Conservation (phyloP, 2,329 filamentous ascomycete genomes). For the Trichoderma koningii region DNA sequence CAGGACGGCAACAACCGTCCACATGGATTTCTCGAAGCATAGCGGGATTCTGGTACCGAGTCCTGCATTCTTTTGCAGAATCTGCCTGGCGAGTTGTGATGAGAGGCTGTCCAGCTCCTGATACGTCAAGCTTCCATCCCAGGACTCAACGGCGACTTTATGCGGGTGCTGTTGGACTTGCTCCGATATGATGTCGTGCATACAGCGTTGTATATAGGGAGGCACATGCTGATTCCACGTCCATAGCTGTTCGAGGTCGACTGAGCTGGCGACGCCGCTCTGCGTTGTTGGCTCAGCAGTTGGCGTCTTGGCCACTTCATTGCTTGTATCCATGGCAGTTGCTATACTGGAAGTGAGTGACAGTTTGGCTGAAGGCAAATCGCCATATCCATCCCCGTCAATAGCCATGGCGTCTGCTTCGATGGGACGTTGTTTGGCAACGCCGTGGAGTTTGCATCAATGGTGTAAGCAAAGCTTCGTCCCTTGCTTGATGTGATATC, state of each 20-base stretch:
- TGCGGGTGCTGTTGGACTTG: constrained; percentile 42
- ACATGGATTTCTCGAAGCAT: constrained; percentile 54
- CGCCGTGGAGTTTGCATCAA: background rate
- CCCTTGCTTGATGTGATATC: background rate
- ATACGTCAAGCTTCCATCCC: constrained; percentile 54
- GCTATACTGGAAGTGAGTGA: background rate
- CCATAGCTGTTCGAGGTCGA: constrained; percentile 47
- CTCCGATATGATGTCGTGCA: constrained; percentile 51
- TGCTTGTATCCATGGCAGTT: background rate
- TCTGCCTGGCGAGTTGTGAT: constrained; percentile 44
- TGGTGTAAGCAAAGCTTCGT: background rate
- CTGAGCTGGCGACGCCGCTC: background rate
- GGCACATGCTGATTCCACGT: constrained; percentile 49
- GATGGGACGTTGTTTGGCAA: background rate
- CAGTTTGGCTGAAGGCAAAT: background rate
- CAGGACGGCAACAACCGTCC: constrained; percentile 49
- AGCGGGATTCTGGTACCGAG: constrained; percentile 50
- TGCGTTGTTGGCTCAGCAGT: background rate
- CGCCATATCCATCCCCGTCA: constrained; percentile 3
- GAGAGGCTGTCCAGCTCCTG: constrained; percentile 48
- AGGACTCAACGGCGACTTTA: constrained; percentile 50
- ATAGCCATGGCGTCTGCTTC: constrained; percentile 8
- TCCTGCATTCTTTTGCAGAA: constrained; percentile 42
- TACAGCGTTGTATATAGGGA: constrained; percentile 44
- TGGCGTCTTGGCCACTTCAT: background rate